These are phyloP conservation scores for Leccinum sublutescens DNA, from an alignment of 768 basidiomycete genomes.

Conservation along the genomic window DNA sequence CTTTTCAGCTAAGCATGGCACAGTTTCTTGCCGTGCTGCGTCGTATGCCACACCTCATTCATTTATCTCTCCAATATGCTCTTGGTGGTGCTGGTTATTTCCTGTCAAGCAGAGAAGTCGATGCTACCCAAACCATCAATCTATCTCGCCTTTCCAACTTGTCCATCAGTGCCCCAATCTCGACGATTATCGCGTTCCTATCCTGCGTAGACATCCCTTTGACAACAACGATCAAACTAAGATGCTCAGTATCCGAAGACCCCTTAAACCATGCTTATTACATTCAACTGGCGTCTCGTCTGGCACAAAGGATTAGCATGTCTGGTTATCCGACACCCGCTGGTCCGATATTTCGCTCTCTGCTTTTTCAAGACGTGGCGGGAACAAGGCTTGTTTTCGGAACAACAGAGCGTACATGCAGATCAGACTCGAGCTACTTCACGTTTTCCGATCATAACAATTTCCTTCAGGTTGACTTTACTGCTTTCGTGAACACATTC, in stretches of 20 bases:
- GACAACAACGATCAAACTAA: not conserved
- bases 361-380: not conserved
- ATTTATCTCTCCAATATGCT: slow-evolving; percentile 32
- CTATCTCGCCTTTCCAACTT: slow-evolving; percentile 2
- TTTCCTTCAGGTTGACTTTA: slow-evolving; percentile 1
- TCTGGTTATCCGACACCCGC: not conserved
- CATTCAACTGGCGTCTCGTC: not conserved
- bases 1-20: slow-evolving; percentile 27
- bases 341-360: not conserved
- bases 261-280: not conserved
- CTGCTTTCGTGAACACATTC: not conserved
- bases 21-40: slow-evolving; percentile 33
- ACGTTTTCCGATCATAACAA: not conserved
- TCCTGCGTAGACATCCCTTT: slow-evolving; percentile 2
- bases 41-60: slow-evolving; percentile 33
- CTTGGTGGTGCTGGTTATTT: slow-evolving; percentile 19
- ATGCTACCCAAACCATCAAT: not conserved
- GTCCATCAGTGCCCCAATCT: not conserved
- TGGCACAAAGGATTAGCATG: not conserved
- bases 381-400: not conserved
- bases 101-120: not conserved
- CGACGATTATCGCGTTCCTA: slow-evolving; percentile 1
- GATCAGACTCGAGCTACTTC: too few relatives aligned
- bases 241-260: not conserved
- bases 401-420: not conserved